Percentiles rank a stretch among this genome's conserved stretches.
Evolutionary conservation across 495 filamentous ascomycete genomes (phyloP).

Genomic region (Lasiosphaeria miniovina): DNA sequence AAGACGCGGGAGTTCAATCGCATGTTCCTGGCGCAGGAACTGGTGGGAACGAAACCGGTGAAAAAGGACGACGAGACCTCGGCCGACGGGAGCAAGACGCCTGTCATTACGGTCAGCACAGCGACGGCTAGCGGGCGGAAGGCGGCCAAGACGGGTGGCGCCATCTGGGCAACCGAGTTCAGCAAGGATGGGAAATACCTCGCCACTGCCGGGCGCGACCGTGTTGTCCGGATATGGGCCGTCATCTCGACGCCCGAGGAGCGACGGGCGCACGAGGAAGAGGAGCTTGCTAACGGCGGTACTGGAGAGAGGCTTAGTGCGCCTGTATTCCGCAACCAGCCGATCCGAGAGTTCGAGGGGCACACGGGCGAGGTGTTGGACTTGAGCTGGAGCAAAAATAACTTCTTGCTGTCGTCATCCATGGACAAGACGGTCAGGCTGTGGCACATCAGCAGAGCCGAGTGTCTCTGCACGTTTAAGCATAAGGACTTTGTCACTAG

Average conservation of each 20-base stretch:
- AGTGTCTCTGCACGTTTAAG: slow-evolving; percentile 93
- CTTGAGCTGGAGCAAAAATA: slow-evolving; percentile 98
- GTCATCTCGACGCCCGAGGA: slow-evolving; percentile 83
- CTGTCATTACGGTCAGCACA: slow-evolving; percentile 36
- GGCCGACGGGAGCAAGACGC: slow-evolving; percentile 24
- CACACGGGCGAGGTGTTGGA: slow-evolving; percentile 88
- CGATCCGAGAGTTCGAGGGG: slow-evolving; percentile 74
- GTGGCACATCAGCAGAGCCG: slow-evolving; percentile 83
- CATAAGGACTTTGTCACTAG: slow-evolving; percentile 96
- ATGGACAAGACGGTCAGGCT: slow-evolving; percentile 98
- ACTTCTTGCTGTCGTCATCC: slow-evolving; percentile 91
- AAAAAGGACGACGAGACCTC: slow-evolving; percentile 7
- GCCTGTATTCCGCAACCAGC: slow-evolving; percentile 82
- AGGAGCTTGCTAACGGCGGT: slow-evolving; percentile 59
- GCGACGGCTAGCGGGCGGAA: slow-evolving; percentile 37
- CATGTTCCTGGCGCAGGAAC: slow-evolving; percentile 87
- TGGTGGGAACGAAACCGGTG: slow-evolving; percentile 49
- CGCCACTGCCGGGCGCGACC: slow-evolving; percentile 84
- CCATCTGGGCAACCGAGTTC: slow-evolving; percentile 90
- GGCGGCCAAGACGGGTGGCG: slow-evolving; percentile 43
- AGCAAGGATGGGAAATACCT: slow-evolving; percentile 91
- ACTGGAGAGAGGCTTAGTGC: slow-evolving; percentile 67
- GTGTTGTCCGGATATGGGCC: slow-evolving; percentile 83
- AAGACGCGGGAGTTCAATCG: slow-evolving; percentile 78
- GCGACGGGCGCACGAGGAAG: slow-evolving; percentile 63